Base-by-base conservation (phyloP, 495 filamentous ascomycete species). In the Hypoxylon rickii region DNA sequence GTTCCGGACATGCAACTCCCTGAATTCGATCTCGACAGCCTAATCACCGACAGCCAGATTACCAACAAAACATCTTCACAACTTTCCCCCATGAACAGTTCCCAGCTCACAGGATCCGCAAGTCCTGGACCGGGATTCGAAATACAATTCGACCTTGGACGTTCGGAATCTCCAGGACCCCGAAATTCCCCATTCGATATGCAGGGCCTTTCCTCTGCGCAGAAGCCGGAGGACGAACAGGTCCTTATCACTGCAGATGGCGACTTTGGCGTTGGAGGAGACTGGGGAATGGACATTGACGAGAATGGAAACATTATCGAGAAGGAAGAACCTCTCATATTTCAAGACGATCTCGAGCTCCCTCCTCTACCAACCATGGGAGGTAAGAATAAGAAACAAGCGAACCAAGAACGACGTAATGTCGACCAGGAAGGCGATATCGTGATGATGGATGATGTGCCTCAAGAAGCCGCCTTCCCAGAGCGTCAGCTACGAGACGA, bases 1-100 rank as follows among this genome's bases (percentile, higher is more conserved):
- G 68, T 92, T 1, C 88, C 89, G 0, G 88, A 89, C 32, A 77
- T 83, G 17, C 72, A 68, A 39, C 74, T 89, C 13, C 80, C 79
- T 8, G 73, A 75, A 7, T 68, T 87, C 15, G 79, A 86, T 31
- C 62, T 88, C 22, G 81, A 89, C 37, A 52, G 64, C 7, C 51
- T 73, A 17, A 48, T 72, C 18, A 66, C 46, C 34, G 58, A 54
- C 17, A 76, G 70, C 46, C 72, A 69, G 59, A 53, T 39, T 48
- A 77, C 67, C 20, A 68, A 64, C 58, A 83, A 76, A 58, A 81
- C 70, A 11, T 80, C 60, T 34, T 83, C 68, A 20, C 78, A 70
- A 40, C 59, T 76, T 55, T 76, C 73, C 10, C 76, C 68, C 7
- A 58, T 61, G 37, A 46, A 60, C 37, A 46, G 32, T 33, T 34